Percentiles rank a stretch among this genome's conserved stretches.
phyloP scores from a whole-genome alignment of 2,329 filamentous ascomycete species.

The Botryosphaeria agaves region DNA sequence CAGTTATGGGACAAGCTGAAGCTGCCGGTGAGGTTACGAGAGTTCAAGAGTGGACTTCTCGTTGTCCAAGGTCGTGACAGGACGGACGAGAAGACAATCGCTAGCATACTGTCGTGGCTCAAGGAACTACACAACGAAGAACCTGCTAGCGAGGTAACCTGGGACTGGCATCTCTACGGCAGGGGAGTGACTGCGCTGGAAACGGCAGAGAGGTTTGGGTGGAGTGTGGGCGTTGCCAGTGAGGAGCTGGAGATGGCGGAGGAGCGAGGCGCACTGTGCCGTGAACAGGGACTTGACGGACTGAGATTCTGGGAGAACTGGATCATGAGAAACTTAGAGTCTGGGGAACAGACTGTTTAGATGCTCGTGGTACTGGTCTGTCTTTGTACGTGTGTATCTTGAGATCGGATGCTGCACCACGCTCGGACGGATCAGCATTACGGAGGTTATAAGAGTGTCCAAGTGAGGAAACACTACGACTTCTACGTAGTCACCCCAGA shows the following conservation, averaged over 20 bases:
- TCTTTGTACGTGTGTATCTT: too few species aligned
- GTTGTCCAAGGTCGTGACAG: constrained; percentile 80
- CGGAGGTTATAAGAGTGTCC: too few species aligned
- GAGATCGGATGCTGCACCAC: too few species aligned
- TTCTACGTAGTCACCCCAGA: too few species aligned
- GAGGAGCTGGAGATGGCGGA: constrained; percentile 97
- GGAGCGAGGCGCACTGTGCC: constrained; percentile 69
- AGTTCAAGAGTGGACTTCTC: constrained; percentile 85
- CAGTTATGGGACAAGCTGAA: constrained; percentile 74
- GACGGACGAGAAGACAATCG: constrained; percentile 80
- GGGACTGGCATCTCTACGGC: constrained; percentile 66
- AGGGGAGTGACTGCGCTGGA: constrained; percentile 81
- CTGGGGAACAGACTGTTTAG: neutral
- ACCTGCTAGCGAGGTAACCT: constrained; percentile 45
- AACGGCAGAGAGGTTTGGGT: constrained; percentile 75
- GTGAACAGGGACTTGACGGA: constrained; percentile 83
- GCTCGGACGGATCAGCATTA: too few species aligned
- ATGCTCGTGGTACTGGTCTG: too few species aligned
- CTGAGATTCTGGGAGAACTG: constrained; percentile 83
- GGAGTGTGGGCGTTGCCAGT: constrained; percentile 90
- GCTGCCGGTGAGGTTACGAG: constrained; percentile 69
- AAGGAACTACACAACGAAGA: constrained; percentile 50
- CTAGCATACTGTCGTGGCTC: constrained; percentile 60
- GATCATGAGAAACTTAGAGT: constrained; percentile 8
- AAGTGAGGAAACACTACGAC: too few species aligned